phyloP scores from a whole-genome alignment of 768 basidiomycete genomes.

The Mycena rebaudengoi region DNA sequence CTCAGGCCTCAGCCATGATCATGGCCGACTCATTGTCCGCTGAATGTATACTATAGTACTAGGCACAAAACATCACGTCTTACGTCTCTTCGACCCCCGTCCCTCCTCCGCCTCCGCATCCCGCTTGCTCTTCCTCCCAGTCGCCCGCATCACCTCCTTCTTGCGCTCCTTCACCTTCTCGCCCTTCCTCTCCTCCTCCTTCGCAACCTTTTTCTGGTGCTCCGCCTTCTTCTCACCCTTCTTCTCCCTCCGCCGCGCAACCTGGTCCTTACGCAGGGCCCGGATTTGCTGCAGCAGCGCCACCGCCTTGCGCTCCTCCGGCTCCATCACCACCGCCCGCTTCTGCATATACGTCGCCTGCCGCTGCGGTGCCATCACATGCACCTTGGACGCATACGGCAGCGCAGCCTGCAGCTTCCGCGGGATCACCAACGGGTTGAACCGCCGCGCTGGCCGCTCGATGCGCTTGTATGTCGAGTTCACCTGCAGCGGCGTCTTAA shows the following conservation, averaged over 20 bases:
- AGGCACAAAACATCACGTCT: conserved; percentile 36
- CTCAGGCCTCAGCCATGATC: too few relatives aligned
- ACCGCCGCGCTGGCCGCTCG: conserved; percentile 81
- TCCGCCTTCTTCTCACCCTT: conserved; percentile 80
- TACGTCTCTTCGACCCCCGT: conserved; percentile 60
- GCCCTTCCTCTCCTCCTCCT: conserved; percentile 64
- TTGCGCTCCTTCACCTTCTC: conserved; percentile 82
- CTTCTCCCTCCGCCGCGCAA: conserved; percentile 80
- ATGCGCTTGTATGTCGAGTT: conserved; percentile 92
- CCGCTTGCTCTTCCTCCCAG: conserved; percentile 77
- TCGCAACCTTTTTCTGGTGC: conserved; percentile 76
- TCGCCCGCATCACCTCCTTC: conserved; percentile 77
- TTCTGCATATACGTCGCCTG: conserved; percentile 90
- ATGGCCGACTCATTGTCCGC: neutral
- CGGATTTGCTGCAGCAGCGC: conserved; percentile 93
- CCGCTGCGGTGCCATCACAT: conserved; percentile 77
- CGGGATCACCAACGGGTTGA: conserved; percentile 90
- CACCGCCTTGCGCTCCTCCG: conserved; percentile 93
- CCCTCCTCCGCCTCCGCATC: conserved; percentile 70
- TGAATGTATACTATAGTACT: neutral
- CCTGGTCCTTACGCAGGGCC: conserved; percentile 90
- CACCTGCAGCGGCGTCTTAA: conserved; percentile 81
- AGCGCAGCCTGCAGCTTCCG: conserved; percentile 90
- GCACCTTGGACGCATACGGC: conserved; percentile 94
- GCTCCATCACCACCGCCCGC: conserved; percentile 94